phyloP scores from a whole-genome alignment of 768 basidiomycete species.

The Dentipellis fragilis region DNA sequence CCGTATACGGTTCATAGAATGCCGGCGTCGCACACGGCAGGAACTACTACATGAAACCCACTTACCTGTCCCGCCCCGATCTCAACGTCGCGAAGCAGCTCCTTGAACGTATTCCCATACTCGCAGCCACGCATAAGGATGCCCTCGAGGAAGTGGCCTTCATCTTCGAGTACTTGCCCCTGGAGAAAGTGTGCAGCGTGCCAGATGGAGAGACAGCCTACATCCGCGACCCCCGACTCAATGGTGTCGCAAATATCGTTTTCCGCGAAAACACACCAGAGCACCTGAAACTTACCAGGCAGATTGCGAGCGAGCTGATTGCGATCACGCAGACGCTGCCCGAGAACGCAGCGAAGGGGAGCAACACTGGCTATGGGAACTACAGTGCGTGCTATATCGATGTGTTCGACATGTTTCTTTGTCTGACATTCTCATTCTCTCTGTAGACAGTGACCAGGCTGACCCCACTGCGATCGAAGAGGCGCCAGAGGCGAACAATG shows the following conservation, averaged over 20 bases:
- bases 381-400: no score
- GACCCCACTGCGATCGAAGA: background rate
- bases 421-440: no score
- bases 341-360: no score
- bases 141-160: background rate
- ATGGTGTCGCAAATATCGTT: background rate
- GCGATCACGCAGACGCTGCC: background rate
- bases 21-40: background rate
- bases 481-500: background rate
- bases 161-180: slow-evolving; percentile 5
- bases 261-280: background rate
- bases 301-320: background rate
- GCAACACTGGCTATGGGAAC: no score
- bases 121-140: background rate
- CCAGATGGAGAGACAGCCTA: slow-evolving; percentile 10
- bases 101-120: background rate
- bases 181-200: slow-evolving; percentile 8
- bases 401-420: no score
- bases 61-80: slow-evolving; percentile 2
- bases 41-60: slow-evolving; percentile 9
- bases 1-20: slow-evolving; percentile 6
- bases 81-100: background rate
- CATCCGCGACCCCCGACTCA: slow-evolving; percentile 2
- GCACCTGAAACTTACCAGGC: background rate
- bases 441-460: no score